These are phyloP conservation scores for Wallacemonas sp. DNA, from an alignment of 208 protist species.

Conservation along the genomic window DNA sequence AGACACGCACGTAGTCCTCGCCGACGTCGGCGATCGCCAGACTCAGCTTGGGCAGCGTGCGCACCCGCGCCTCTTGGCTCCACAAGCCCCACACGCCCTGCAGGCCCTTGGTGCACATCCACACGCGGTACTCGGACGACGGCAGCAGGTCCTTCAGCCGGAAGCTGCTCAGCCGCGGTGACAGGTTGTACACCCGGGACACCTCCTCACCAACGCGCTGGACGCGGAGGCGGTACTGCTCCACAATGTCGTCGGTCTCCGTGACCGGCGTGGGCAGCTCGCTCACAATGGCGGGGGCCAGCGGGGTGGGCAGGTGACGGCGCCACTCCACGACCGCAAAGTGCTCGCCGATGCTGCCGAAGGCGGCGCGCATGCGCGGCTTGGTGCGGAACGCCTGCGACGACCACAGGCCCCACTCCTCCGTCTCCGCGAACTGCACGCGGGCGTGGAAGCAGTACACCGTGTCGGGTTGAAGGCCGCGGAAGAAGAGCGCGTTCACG, in stretches of 20 bases:
- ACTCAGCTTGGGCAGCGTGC: conserved; percentile 87
- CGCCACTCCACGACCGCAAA: conserved; percentile 92
- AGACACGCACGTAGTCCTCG: conserved; percentile 89
- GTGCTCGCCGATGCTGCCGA: conserved; percentile 92
- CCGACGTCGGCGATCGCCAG: conserved; percentile 78
- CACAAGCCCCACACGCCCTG: conserved; percentile 92
- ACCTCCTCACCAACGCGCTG: conserved; percentile 68
- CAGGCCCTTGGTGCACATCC: conserved; percentile 82
- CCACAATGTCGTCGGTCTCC: conserved; percentile 77
- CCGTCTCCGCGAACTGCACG: conserved; percentile 68
- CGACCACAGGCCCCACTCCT: conserved; percentile 89
- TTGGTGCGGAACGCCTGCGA: conserved; percentile 80
- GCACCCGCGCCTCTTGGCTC: conserved; percentile 88
- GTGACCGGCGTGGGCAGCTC: conserved; percentile 31
- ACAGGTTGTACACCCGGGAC: conserved; percentile 78
- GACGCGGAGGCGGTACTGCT: conserved; percentile 89
- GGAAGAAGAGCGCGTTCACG: conserved; percentile 82
- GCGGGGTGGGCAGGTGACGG: conserved; percentile 65
- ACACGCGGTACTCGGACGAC: conserved; percentile 89
- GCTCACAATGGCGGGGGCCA: neutral
- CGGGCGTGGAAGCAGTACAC: conserved; percentile 87
- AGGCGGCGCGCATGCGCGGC: conserved; percentile 77
- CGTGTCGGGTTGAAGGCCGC: conserved; percentile 82
- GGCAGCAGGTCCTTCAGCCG: conserved; percentile 77
- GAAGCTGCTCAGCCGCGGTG: conserved; percentile 80